Percentiles rank a stretch among this genome's conserved stretches.
These are phyloP conservation scores for Xylaria intraflava DNA, from an alignment of 495 filamentous ascomycete genomes.

Conservation along the genomic window DNA sequence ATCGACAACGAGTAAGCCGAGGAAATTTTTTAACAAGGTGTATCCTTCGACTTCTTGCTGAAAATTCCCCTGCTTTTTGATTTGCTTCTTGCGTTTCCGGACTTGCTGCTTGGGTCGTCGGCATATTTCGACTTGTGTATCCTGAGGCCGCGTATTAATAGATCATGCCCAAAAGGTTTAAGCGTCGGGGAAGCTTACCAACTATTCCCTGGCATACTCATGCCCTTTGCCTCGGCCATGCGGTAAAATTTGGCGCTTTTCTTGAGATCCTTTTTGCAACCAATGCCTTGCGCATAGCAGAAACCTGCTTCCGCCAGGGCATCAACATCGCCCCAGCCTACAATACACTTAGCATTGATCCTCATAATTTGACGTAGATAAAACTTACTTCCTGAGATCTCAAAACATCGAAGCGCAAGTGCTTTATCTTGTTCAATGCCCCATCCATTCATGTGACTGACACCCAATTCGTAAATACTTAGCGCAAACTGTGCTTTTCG, in stretches of 20 bases:
- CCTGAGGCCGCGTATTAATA: slow-evolving; percentile 43
- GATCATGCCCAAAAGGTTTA: not conserved
- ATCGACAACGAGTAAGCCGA: not conserved
- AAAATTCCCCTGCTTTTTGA: slow-evolving; percentile 43
- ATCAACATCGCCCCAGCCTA: slow-evolving; percentile 91
- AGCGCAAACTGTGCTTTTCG: slow-evolving; percentile 87
- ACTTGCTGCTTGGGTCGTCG: slow-evolving; percentile 44
- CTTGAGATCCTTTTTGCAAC: slow-evolving; percentile 91
- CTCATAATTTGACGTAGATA: not conserved
- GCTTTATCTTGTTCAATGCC: slow-evolving; percentile 88
- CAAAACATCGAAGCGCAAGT: slow-evolving; percentile 85
- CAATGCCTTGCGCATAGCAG: slow-evolving; percentile 78
- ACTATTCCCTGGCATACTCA: slow-evolving; percentile 96
- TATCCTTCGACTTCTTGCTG: slow-evolving; percentile 23
- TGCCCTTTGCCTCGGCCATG: slow-evolving; percentile 81
- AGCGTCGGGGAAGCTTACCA: slow-evolving; percentile 55
- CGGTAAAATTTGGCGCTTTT: slow-evolving; percentile 90
- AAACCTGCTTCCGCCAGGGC: slow-evolving; percentile 83
- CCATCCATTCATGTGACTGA: slow-evolving; percentile 98
- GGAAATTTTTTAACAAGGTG: not conserved
- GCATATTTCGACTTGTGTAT: slow-evolving; percentile 91
- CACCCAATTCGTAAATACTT: slow-evolving; percentile 90
- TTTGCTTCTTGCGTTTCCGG: slow-evolving; percentile 37
- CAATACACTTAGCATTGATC: slow-evolving; percentile 16
- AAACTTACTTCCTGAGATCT: slow-evolving; percentile 77